Evolutionary conservation across 495 filamentous ascomycete species (phyloP).

Genomic region (Talaromyces thailandensis): DNA sequence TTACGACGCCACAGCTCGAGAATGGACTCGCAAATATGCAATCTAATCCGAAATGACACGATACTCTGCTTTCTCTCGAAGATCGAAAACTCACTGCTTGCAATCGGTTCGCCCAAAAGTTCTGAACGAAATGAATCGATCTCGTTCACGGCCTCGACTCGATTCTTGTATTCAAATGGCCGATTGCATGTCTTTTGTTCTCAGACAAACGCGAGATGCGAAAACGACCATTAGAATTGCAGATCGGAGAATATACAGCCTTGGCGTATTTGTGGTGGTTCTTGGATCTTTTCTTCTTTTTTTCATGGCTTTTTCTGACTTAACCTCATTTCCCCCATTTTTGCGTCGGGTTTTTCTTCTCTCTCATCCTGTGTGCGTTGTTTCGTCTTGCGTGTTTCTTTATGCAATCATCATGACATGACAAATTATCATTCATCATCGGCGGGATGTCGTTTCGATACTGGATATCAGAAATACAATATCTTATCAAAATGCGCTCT

Average conservation of each 20-base stretch:
- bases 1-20: conserved; percentile 93
- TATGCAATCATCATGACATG: conserved; percentile 36
- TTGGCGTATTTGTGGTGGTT: conserved; percentile 6
- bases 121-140: neutral
- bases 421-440: conserved; percentile 34
- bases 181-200: conserved; percentile 28
- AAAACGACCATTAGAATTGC: conserved; percentile 22
- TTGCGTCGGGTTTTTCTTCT: conserved; percentile 12
- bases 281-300: conserved; percentile 11
- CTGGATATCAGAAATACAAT: neutral
- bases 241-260: conserved; percentile 24
- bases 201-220: conserved; percentile 4
- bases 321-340: conserved; percentile 14
- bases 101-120: neutral
- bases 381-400: conserved; percentile 7
- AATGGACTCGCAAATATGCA: conserved; percentile 99
- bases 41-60: conserved; percentile 37
- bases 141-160: conserved; percentile 10
- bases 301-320: conserved; percentile 17
- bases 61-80: neutral
- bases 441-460: conserved; percentile 26
- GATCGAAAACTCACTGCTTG: neutral
- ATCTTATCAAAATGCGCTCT: neutral
- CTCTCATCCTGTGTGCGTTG: conserved; percentile 13
- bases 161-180: conserved; percentile 16